These are phyloP conservation scores for Phtheirospermum japonicum DNA, from an alignment of 257 asterid species.

Conservation along the genomic window DNA sequence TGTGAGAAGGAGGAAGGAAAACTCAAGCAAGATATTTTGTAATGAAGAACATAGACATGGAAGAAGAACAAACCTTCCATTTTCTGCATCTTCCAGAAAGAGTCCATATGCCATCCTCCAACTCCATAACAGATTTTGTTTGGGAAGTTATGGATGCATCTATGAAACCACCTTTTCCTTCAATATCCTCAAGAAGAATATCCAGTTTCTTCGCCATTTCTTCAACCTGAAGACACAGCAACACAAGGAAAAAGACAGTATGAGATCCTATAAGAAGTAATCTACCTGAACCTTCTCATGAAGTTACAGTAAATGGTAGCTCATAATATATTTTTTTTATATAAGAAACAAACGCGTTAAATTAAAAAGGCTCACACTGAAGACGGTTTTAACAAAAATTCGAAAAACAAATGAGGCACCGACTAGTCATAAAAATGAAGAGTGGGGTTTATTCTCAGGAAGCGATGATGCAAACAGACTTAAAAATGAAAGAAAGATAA, in stretches of 20 bases:
- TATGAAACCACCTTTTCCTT: slow-evolving; percentile 70
- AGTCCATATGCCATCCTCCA: slow-evolving; percentile 62
- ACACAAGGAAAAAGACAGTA: slow-evolving; percentile 11
- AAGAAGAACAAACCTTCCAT: slow-evolving; percentile 61
- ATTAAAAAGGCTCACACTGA: background rate
- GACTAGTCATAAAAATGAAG: slow-evolving; percentile 21
- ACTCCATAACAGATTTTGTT: slow-evolving; percentile 47
- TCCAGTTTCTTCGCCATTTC: slow-evolving; percentile 76
- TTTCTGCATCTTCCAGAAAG: slow-evolving; percentile 67
- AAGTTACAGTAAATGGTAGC: slow-evolving; percentile 16
- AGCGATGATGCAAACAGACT: slow-evolving; percentile 16
- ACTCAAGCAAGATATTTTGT: slow-evolving; percentile 22
- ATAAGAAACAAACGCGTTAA: no score
- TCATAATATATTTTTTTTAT: background rate
- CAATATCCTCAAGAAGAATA: slow-evolving; percentile 68
- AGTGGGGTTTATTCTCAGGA: slow-evolving; percentile 14
- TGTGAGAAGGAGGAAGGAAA: slow-evolving; percentile 9
- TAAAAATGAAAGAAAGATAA: slow-evolving; percentile 12
- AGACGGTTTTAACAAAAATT: background rate
- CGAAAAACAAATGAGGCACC: slow-evolving; percentile 21
- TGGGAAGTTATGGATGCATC: slow-evolving; percentile 72
- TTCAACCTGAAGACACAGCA: slow-evolving; percentile 60
- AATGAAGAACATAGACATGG: slow-evolving; percentile 16
- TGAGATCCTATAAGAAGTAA: slow-evolving; percentile 27
- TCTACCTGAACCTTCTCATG: slow-evolving; percentile 8